These are phyloP conservation scores for Pythium utonaiense DNA, from an alignment of 352 stramenopile genomes.

Conservation along the genomic window DNA sequence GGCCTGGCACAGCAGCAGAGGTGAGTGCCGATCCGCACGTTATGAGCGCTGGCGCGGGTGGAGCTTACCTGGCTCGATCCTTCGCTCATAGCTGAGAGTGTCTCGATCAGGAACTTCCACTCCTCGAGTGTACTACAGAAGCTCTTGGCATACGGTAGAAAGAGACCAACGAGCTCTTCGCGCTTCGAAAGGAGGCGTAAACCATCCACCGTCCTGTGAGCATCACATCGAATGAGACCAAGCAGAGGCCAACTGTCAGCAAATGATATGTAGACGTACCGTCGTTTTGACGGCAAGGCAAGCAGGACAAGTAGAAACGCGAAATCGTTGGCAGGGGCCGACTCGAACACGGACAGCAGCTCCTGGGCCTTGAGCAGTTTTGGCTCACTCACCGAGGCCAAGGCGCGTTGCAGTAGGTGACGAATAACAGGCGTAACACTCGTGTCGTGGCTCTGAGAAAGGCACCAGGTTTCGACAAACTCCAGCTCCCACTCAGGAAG, in stretches of 20 bases:
- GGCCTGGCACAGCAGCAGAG: constrained; percentile 1
- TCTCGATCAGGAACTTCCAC: constrained; percentile 72
- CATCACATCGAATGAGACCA: background rate
- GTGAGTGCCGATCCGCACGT: background rate
- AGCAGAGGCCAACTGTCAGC: background rate
- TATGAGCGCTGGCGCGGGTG: background rate
- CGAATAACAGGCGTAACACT: constrained; percentile 17
- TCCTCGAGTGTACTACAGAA: constrained; percentile 70
- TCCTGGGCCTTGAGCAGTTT: constrained; percentile 37
- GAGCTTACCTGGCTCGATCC: constrained; percentile 31
- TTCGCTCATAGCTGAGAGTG: constrained; percentile 44
- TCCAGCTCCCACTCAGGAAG: constrained; percentile 51
- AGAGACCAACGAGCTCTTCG: constrained; percentile 49
- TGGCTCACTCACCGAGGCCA: constrained; percentile 53
- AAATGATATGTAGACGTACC: constrained; percentile 26
- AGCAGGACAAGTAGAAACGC: constrained; percentile 62
- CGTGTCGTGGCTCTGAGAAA: constrained; percentile 22
- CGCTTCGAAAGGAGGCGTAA: constrained; percentile 56
- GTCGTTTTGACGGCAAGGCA: constrained; percentile 45
- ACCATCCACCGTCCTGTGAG: constrained; percentile 43
- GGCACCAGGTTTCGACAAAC: constrained; percentile 46
- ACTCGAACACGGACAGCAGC: constrained; percentile 26
- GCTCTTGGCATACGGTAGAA: constrained; percentile 70
- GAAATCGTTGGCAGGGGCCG: constrained; percentile 45
- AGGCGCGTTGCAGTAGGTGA: constrained; percentile 41